Percentiles rank a stretch among this genome's conserved stretches.
Conservation (phyloP, 768 basidiomycete species). For the Cyclocybe cylindracea region DNA sequence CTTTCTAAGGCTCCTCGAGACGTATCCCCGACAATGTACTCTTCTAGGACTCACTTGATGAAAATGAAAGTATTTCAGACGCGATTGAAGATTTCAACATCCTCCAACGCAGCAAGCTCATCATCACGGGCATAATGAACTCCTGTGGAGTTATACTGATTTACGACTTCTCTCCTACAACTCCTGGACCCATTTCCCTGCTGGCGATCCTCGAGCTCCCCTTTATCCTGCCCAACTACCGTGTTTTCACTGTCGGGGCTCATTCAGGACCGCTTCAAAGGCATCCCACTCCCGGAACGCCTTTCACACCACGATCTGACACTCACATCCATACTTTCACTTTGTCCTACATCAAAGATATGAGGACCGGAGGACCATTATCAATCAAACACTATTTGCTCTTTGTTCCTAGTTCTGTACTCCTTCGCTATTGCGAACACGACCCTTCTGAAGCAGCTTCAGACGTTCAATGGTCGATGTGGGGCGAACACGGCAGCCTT, state of each 20-base stretch:
- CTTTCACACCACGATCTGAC: neutral
- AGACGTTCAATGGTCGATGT: constrained; percentile 10
- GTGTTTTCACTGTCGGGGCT: neutral
- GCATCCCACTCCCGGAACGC: neutral
- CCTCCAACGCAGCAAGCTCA: neutral
- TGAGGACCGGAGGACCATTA: neutral
- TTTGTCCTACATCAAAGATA: neutral
- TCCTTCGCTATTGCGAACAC: constrained; percentile 7
- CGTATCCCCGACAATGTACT: neutral
- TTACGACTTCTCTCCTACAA: neutral
- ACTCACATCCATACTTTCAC: constrained; percentile 3
- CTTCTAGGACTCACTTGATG: neutral
- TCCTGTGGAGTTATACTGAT: neutral
- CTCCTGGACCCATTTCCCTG: neutral
- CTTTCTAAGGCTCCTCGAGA: neutral
- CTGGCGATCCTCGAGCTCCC: constrained; percentile 6
- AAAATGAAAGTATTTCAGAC: neutral
- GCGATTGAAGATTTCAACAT: neutral
- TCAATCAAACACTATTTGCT: constrained; percentile 1
- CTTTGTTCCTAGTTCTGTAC: constrained; percentile 11
- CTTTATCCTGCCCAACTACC: neutral
- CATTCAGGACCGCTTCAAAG: constrained; percentile 7
- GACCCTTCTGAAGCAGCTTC: neutral
- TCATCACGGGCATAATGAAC: neutral
- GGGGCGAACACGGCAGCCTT: constrained; percentile 17